Conservation (phyloP, 2,329 filamentous ascomycete genomes). For the Arachnopeziza araneosa region DNA sequence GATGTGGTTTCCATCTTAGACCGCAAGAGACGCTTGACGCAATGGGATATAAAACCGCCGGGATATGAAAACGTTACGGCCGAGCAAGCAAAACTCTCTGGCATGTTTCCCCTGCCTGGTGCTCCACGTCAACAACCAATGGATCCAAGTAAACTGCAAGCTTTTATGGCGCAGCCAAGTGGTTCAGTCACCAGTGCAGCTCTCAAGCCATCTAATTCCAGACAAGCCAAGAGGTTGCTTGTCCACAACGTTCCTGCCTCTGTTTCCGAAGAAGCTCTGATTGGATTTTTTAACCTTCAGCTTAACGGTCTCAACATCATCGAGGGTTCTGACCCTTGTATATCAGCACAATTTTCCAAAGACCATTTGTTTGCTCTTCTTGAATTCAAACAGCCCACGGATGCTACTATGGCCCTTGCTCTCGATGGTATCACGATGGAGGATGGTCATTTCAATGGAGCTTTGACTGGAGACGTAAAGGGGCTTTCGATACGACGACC, state of each 20-base stretch:
- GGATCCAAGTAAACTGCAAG: constrained; percentile 89
- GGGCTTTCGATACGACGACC: constrained; percentile 78
- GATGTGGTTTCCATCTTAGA: constrained; percentile 76
- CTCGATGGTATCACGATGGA: constrained; percentile 88
- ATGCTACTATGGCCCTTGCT: constrained; percentile 86
- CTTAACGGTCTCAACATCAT: constrained; percentile 95
- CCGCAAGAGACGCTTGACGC: constrained; percentile 86
- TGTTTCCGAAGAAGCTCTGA: constrained; percentile 69
- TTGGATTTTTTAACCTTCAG: constrained; percentile 91
- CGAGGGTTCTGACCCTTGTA: constrained; percentile 76
- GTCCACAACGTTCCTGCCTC: constrained; percentile 73
- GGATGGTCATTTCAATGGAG: constrained; percentile 54
- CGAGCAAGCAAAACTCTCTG: constrained; percentile 95
- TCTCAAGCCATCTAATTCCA: constrained; percentile 86
- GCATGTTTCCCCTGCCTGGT: constrained; percentile 97
- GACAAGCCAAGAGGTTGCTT: constrained; percentile 89
- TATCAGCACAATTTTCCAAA: constrained; percentile 73
- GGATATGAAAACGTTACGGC: constrained; percentile 98
- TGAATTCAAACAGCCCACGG: constrained; percentile 82
- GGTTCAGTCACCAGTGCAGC: constrained; percentile 63
- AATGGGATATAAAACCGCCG: constrained; percentile 99
- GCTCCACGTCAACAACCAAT: constrained; percentile 92
- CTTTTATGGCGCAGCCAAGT: constrained; percentile 87
- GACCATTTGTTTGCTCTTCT: constrained; percentile 78
- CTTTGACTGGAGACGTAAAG: constrained; percentile 41